phyloP scores from a whole-genome alignment of 495 filamentous ascomycete genomes.

The Geoglossum glabrum region DNA sequence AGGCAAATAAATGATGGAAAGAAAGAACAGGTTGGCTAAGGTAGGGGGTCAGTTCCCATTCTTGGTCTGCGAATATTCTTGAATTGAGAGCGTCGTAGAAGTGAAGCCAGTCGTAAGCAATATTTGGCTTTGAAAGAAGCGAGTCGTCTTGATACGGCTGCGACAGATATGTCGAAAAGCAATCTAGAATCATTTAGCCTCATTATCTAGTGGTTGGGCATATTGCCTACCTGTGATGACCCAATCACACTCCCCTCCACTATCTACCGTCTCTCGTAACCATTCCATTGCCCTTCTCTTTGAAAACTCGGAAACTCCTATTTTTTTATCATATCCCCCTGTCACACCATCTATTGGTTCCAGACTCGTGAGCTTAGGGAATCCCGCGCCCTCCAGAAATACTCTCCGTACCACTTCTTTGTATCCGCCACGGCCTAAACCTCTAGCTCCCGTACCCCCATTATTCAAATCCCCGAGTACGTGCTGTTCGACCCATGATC shows the following conservation, averaged over 20 bases:
- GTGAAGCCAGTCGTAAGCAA: slow-evolving; percentile 82
- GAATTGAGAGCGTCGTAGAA: slow-evolving; percentile 74
- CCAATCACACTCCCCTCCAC: slow-evolving; percentile 70
- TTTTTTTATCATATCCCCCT: slow-evolving; percentile 16
- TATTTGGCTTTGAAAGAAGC: slow-evolving; percentile 66
- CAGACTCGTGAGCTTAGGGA: slow-evolving; percentile 31
- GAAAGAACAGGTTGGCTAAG: slow-evolving; percentile 67
- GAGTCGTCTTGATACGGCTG: slow-evolving; percentile 85
- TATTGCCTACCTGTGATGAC: slow-evolving; percentile 40
- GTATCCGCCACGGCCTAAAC: slow-evolving; percentile 53
- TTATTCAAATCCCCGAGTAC: slow-evolving; percentile 48
- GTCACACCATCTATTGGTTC: slow-evolving; percentile 11
- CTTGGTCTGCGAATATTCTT: slow-evolving; percentile 51
- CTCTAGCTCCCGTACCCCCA: slow-evolving; percentile 57
- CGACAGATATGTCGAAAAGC: slow-evolving; percentile 66
- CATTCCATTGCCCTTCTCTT: slow-evolving; percentile 62
- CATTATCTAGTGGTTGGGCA: not conserved
- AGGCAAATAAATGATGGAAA: slow-evolving; percentile 81
- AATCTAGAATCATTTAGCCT: slow-evolving; percentile 24
- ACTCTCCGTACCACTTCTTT: slow-evolving; percentile 71
- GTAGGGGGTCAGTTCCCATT: slow-evolving; percentile 77
- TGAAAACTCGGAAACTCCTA: slow-evolving; percentile 47
- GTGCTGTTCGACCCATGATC: slow-evolving; percentile 66
- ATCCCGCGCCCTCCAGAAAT: slow-evolving; percentile 73
- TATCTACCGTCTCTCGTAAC: slow-evolving; percentile 75